phyloP scores from a whole-genome alignment of 73 alveolate genomes.

The Chromera velia region DNA sequence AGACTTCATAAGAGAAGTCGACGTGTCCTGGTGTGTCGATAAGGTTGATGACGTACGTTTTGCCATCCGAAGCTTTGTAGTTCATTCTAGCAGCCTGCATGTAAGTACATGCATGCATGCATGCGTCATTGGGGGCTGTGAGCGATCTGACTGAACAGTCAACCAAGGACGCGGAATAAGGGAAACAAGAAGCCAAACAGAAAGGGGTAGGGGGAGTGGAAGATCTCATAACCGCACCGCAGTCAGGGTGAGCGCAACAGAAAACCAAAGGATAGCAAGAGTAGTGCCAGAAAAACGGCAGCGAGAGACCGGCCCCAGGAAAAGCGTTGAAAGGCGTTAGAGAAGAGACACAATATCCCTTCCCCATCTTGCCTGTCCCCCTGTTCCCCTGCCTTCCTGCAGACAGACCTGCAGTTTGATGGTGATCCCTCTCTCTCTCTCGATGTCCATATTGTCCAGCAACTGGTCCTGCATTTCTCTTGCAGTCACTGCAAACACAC shows the following conservation, averaged over 20 bases:
- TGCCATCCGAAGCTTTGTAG: slow-evolving; percentile 9
- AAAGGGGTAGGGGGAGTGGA: not conserved
- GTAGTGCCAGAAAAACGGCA: too few species aligned
- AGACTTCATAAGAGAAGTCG: slow-evolving; percentile 65
- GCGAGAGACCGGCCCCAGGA: too few species aligned
- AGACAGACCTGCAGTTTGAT: slow-evolving; percentile 12
- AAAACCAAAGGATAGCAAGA: too few species aligned
- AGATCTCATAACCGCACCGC: too few species aligned
- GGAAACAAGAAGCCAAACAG: not conserved
- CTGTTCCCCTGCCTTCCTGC: too few species aligned
- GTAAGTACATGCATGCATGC: not conserved
- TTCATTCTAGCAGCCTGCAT: slow-evolving; percentile 52
- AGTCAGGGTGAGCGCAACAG: too few species aligned
- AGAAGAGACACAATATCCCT: too few species aligned
- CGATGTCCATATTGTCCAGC: slow-evolving; percentile 13
- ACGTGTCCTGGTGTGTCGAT: slow-evolving; percentile 72
- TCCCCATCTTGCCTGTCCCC: too few species aligned
- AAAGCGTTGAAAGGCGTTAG: too few species aligned
- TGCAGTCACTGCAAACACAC: not conserved
- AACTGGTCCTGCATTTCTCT: not conserved
- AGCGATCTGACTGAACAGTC: too few species aligned
- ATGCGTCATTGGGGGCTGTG: too few species aligned
- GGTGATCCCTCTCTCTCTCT: slow-evolving; percentile 55
- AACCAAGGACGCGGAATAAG: too few species aligned
- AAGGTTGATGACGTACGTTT: slow-evolving; percentile 53